A percentile compares a stretch with the other conserved stretches of the same genome.
Conservation (phyloP, 768 basidiomycete species). For the Russula earlei region DNA sequence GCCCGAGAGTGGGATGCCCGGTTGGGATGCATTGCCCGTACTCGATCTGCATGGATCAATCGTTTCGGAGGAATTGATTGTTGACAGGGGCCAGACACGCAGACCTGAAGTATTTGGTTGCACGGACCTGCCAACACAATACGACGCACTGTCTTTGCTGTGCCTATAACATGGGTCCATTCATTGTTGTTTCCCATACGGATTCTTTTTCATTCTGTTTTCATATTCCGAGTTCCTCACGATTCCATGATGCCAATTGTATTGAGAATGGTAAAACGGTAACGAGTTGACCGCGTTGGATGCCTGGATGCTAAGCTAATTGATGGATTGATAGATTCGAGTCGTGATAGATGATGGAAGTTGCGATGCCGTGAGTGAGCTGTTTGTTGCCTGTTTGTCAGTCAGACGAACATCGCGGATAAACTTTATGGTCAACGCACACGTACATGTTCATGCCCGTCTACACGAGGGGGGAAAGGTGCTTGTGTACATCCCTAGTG, state of each 20-base stretch:
- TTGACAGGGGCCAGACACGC: conserved; percentile 26
- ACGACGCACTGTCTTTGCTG: conserved; percentile 21
- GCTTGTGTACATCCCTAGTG: not conserved
- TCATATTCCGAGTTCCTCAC: not conserved
- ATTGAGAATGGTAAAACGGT: not conserved
- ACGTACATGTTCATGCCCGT: not conserved
- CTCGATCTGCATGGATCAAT: conserved; percentile 43
- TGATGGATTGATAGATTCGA: not conserved
- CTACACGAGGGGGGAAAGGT: not conserved
- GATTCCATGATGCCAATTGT: not conserved
- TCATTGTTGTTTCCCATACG: not conserved
- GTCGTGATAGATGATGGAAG: not conserved
- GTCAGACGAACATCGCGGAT: not conserved
- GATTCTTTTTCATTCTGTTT: not conserved
- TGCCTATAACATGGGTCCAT: conserved; percentile 10
- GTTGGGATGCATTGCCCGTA: conserved; percentile 48
- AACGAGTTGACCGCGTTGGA: not conserved
- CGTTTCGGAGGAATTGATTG: conserved; percentile 29
- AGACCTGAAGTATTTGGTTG: conserved; percentile 23
- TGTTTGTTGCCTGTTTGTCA: not conserved
- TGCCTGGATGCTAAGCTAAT: not conserved
- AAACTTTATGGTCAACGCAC: not conserved
- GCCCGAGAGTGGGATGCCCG: conserved; percentile 44
- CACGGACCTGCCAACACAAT: not conserved
- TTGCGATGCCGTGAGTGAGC: not conserved